Evolutionary conservation across 441 rosid genomes (phyloP), one percentile per base, ranked within the genome.

Genomic region (Daphne laureola): DNA sequence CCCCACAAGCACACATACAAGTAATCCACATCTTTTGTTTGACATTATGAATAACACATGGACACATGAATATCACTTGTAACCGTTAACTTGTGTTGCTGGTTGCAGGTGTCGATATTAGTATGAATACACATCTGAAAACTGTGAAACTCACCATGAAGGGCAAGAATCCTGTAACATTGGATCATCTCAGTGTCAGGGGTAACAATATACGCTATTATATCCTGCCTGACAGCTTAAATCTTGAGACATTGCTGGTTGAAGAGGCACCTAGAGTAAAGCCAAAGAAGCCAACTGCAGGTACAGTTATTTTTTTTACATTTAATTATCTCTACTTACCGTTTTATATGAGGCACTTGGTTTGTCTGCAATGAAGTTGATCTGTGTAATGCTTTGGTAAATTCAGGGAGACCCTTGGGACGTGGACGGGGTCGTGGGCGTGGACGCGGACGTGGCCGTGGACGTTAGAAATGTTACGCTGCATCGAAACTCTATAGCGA

Each of bases 91-190:
- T 47, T 14, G 14, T 31, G 18, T 61, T 54, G 27, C 40, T 21
- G 51, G 56, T 66, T 67, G 66, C 57, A 90, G 96, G 97, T 69
- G 97, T 87, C 51, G 97, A 93, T 74, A 77, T 89, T 56, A 87
- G 98, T 47, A 89, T 89, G 98, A 93, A 93, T 65, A 93, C 97
- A 16, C 98, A 92, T 69, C 69, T 92, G 72, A 93, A 90, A 71
- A 76, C 89, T 2, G 96, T 90, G 73, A 90, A 92, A 55, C 86
- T 93, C 15, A 84, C 96, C 35, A 44, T 93, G 67, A 89, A 89
- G 78, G 97, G 98, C 64, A 87, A 87, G 73, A 89, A 87, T 63
- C 97, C 96, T 43, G 86, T 90, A 54, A 75, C 83, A 9, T 49
- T 93, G 68, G 97, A 93, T 80, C 97, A 90, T 68, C 78, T 93